Conservation (phyloP, 176 grass and related monocot genomes). For the Avena insularis region DNA sequence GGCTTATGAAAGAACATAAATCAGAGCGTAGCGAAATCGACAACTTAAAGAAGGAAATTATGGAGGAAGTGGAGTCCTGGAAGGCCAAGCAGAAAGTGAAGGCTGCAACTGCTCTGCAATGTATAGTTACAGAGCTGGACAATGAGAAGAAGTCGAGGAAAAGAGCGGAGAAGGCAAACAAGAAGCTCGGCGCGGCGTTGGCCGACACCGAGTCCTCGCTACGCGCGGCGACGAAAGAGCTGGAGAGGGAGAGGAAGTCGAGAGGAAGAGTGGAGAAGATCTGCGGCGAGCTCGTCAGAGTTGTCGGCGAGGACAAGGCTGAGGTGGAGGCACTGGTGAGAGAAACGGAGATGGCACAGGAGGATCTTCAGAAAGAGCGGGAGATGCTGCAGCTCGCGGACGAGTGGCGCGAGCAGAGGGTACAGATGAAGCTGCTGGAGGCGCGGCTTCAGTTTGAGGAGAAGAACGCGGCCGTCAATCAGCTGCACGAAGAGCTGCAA, state of each 20-base stretch:
- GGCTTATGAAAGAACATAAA: conserved; percentile 54
- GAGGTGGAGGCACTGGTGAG: conserved; percentile 71
- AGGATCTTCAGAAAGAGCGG: conserved; percentile 79
- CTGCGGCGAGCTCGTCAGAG: conserved; percentile 69
- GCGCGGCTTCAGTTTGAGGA: conserved; percentile 88
- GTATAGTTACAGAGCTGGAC: conserved; percentile 57
- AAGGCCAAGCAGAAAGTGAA: conserved; percentile 69
- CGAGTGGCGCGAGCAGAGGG: conserved; percentile 83
- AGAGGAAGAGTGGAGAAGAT: conserved; percentile 71
- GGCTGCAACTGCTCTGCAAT: conserved; percentile 50
- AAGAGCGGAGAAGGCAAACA: conserved; percentile 71
- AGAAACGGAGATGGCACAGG: conserved; percentile 57
- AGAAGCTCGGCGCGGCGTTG: conserved; percentile 58
- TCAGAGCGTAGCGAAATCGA: conserved; percentile 29
- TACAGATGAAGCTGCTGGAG: conserved; percentile 93
- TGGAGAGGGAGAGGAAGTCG: conserved; percentile 68
- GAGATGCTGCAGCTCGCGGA: conserved; percentile 92
- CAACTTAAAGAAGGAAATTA: conserved; percentile 29
- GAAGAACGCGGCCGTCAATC: conserved; percentile 74
- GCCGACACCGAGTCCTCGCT: conserved; percentile 57
- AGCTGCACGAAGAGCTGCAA: conserved; percentile 71
- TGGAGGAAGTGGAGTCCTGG: conserved; percentile 61
- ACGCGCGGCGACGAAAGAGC: conserved; percentile 46
- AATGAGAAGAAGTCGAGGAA: conserved; percentile 72
- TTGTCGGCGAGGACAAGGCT: conserved; percentile 63